Evolutionary conservation across 2,329 filamentous ascomycete species (phyloP).

Genomic region (Microsporum canis): DNA sequence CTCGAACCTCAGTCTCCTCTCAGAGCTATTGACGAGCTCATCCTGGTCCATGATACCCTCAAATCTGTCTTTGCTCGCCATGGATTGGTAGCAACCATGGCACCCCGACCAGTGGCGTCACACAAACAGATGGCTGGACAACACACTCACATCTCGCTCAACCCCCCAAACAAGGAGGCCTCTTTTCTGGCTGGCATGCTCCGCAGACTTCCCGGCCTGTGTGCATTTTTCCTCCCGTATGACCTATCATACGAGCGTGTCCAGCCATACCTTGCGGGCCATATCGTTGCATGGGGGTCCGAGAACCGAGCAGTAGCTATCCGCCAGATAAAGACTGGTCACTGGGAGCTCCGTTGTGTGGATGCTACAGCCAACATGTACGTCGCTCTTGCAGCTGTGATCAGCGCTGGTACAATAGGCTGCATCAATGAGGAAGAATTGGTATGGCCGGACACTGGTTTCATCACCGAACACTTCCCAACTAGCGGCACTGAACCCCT

Average conservation of each 20-base stretch:
- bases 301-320: slow-evolving; percentile 13
- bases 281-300: slow-evolving; percentile 15
- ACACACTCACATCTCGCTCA: slow-evolving; percentile 16
- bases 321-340: slow-evolving; percentile 15
- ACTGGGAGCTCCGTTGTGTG: slow-evolving; percentile 17
- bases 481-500: not conserved
- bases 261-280: slow-evolving; percentile 6
- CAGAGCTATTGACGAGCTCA: slow-evolving; percentile 15
- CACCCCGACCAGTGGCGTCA: slow-evolving; percentile 11
- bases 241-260: slow-evolving; percentile 12
- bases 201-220: slow-evolving; percentile 8
- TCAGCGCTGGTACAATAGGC: slow-evolving; percentile 2
- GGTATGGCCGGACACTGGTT: not conserved
- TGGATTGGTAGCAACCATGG: slow-evolving; percentile 15
- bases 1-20: slow-evolving; percentile 14
- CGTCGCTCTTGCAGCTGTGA: slow-evolving; percentile 11
- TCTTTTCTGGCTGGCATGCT: slow-evolving; percentile 13
- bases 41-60: slow-evolving; percentile 12
- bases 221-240: slow-evolving; percentile 12
- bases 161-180: slow-evolving; percentile 3
- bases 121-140: not conserved
- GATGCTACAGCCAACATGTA: slow-evolving; percentile 20
- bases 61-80: slow-evolving; percentile 13
- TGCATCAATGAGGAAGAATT: not conserved
- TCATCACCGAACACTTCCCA: not conserved